Evolutionary conservation across 768 basidiomycete genomes (phyloP).

Genomic region (Lactifluus subvellereus): DNA sequence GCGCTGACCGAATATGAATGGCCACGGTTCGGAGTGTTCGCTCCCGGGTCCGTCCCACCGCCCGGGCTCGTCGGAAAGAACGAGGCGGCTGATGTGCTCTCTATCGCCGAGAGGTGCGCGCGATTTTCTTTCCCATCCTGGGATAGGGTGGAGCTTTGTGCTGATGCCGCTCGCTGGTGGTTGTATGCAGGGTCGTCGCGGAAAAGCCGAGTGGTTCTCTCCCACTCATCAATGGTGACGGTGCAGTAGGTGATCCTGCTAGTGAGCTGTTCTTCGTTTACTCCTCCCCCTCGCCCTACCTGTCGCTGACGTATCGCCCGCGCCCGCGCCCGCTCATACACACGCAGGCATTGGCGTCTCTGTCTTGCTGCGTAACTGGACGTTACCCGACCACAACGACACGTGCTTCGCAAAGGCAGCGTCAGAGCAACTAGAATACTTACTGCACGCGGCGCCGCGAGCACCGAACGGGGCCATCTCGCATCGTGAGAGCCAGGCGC

Average conservation of each 20-base stretch:
- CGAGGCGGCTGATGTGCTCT: conserved; percentile 38
- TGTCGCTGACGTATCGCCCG: not conserved
- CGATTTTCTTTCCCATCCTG: not conserved
- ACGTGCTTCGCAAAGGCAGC: conserved; percentile 39
- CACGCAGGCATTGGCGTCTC: conserved; percentile 45
- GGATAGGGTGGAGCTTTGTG: not conserved
- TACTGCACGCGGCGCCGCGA: conserved; percentile 41
- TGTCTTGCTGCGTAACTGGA: conserved; percentile 51
- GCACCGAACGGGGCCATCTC: conserved; percentile 53
- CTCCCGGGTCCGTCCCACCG: conserved; percentile 38
- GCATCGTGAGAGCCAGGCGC: conserved; percentile 47
- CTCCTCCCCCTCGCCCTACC: too few species aligned
- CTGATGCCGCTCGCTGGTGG: conserved; percentile 1
- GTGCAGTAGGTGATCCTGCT: conserved; percentile 57
- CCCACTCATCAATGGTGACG: conserved; percentile 42
- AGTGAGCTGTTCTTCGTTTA: conserved; percentile 33
- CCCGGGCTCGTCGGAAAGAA: conserved; percentile 29
- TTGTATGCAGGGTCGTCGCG: conserved; percentile 34
- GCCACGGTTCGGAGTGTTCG: conserved; percentile 47
- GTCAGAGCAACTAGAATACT: conserved; percentile 42
- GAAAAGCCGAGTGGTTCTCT: conserved; percentile 34
- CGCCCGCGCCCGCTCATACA: not conserved
- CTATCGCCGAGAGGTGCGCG: conserved; percentile 38
- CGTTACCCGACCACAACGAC: conserved; percentile 32
- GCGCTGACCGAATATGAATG: conserved; percentile 49